Conservation (phyloP, 1,284 basidiomycete species). For the Sphaerobolus stellatus region DNA sequence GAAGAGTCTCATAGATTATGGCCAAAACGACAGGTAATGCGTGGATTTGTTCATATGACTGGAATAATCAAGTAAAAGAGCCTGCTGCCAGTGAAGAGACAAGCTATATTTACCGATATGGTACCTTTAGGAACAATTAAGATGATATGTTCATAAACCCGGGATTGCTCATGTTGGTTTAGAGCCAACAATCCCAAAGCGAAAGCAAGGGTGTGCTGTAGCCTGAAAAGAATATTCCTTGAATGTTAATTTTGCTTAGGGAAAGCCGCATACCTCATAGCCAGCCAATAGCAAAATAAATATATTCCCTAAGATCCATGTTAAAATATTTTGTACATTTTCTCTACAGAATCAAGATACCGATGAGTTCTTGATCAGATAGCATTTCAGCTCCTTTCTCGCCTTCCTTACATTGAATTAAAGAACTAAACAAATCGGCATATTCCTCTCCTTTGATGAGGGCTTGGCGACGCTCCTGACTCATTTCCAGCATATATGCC, state of each 20-base stretch:
- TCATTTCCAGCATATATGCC: conserved; percentile 59
- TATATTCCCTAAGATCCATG: conserved; percentile 45
- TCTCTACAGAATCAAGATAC: conserved; percentile 26
- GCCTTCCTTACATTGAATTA: conserved; percentile 42
- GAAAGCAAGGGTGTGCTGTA: conserved; percentile 51
- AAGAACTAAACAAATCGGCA: conserved; percentile 55
- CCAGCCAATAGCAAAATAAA: conserved; percentile 59
- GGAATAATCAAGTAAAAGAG: not conserved
- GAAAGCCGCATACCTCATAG: conserved; percentile 45
- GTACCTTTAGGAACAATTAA: conserved; percentile 40
- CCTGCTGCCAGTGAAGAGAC: not conserved
- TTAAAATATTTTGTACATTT: not conserved
- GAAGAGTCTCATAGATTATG: conserved; percentile 59
- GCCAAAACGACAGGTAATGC: conserved; percentile 44
- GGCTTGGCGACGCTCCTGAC: conserved; percentile 41
- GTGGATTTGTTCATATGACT: conserved; percentile 56
- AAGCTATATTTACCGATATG: conserved; percentile 37
- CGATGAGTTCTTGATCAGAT: conserved; percentile 49
- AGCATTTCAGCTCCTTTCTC: conserved; percentile 37
- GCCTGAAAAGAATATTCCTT: not conserved
- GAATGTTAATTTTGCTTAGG: not conserved
- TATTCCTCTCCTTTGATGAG: conserved; percentile 38
- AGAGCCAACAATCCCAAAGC: conserved; percentile 51
- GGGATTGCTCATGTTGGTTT: conserved; percentile 63
- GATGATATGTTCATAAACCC: conserved; percentile 52